Evolutionary conservation across 2,329 filamentous ascomycete genomes (phyloP).

Genomic region (Botryosphaeria dothidea): DNA sequence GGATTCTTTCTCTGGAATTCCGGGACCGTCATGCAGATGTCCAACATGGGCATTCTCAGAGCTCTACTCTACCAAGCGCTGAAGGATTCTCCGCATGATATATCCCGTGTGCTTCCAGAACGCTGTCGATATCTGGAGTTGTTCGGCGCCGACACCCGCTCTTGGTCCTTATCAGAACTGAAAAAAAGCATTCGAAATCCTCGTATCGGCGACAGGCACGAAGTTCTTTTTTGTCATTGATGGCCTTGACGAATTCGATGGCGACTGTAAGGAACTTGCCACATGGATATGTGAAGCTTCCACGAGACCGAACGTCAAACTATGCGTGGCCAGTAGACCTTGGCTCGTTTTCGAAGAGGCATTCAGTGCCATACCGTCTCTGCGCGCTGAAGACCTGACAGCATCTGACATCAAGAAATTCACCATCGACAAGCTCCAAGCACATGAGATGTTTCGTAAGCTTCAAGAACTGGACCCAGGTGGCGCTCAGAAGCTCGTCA

Average conservation of each 20-base stretch:
- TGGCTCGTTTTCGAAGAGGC: conserved; percentile 12
- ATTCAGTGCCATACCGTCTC: background rate
- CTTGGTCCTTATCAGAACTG: background rate
- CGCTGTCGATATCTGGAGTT: background rate
- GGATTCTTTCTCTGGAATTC: conserved; percentile 19
- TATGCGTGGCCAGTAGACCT: conserved; percentile 1
- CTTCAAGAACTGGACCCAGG: background rate
- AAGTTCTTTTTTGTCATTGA: conserved; percentile 19
- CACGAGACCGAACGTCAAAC: background rate
- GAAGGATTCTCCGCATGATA: background rate
- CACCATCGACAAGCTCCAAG: background rate
- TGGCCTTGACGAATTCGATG: conserved; percentile 18
- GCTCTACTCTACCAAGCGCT: conserved; percentile 4
- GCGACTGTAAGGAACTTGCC: background rate
- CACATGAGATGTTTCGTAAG: background rate
- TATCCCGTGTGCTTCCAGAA: background rate
- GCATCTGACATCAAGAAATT: background rate
- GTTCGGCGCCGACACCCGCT: background rate
- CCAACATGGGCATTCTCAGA: background rate
- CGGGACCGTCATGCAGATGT: conserved; percentile 10
- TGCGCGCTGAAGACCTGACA: conserved; percentile 6
- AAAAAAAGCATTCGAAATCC: background rate
- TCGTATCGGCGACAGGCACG: background rate
- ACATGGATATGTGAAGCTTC: background rate
- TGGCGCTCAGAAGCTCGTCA: background rate